phyloP scores from a whole-genome alignment of 1,284 basidiomycete species.

The Phylloboletellus chloephorus region DNA sequence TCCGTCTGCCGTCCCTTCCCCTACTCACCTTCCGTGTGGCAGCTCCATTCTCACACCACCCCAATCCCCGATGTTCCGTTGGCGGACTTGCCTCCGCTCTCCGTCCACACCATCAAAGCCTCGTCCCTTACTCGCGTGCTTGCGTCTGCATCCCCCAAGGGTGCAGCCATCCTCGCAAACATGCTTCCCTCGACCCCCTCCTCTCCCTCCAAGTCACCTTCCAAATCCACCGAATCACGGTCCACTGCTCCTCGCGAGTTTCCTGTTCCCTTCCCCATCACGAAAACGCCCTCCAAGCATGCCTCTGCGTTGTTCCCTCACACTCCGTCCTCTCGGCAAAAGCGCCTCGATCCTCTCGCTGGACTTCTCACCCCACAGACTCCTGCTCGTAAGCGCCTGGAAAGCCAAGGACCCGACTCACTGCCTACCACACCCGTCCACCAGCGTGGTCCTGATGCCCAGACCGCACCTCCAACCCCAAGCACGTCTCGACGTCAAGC shows the following conservation, averaged over 20 bases:
- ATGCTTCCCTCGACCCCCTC: slow-evolving; percentile 47
- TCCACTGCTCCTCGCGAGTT: slow-evolving; percentile 31
- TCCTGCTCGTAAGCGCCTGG: slow-evolving; percentile 39
- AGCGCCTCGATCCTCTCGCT: slow-evolving; percentile 30
- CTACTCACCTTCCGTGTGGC: slow-evolving; percentile 13
- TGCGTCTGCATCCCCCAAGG: slow-evolving; percentile 67
- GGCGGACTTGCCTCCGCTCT: slow-evolving; percentile 59
- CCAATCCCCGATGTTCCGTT: slow-evolving; percentile 56
- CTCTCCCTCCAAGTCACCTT: slow-evolving; percentile 41
- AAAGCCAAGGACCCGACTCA: slow-evolving; percentile 32
- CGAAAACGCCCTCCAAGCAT: slow-evolving; percentile 37
- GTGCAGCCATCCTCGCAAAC: slow-evolving; percentile 37
- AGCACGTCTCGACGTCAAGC: slow-evolving; percentile 68
- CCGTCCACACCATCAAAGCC: slow-evolving; percentile 41
- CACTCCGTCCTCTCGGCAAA: slow-evolving; percentile 45
- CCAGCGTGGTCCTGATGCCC: slow-evolving; percentile 49
- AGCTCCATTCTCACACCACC: slow-evolving; percentile 47
- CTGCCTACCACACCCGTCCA: slow-evolving; percentile 60
- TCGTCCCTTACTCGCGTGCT: slow-evolving; percentile 64
- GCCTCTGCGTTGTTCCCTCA: slow-evolving; percentile 46
- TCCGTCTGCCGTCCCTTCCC: neutral
- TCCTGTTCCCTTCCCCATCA: slow-evolving; percentile 46
- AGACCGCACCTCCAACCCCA: slow-evolving; percentile 60
- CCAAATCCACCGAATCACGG: slow-evolving; percentile 32
- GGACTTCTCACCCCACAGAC: slow-evolving; percentile 45